Base-by-base conservation (phyloP, 208 protist species). In the Crithidia sp. region DNA sequence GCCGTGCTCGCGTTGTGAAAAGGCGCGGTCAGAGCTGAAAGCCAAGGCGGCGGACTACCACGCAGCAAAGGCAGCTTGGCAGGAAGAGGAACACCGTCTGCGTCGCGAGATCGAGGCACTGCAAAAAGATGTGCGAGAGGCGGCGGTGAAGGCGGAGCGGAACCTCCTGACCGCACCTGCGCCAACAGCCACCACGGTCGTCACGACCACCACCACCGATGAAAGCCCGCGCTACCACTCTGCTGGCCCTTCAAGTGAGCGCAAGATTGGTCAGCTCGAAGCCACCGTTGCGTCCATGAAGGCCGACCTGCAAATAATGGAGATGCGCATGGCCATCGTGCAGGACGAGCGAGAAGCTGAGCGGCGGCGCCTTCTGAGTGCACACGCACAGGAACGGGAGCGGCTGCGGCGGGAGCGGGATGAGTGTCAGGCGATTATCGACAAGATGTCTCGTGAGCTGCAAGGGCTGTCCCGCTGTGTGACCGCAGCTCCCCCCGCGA, bases 381-480 rank as follows among this genome's bases (percentile, higher is more conserved):
- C 75, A 19, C 82, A 81, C 72, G 83, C 81, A 17, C 74, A 76
- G 28, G 88, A 93, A 57, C 64, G 79, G 19, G 60, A 68, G 55
- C 81, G 79, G 6, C 75, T 84, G 58, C 72, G 71, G 4, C 40
- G 66, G 9, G 88, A 93, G 67, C 62, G 80, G 8, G 77, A 91
- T n/a, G 81, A 91, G 71, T 91, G 83, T 61, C 83, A 85, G 59
- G 28, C 41, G 10, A 80, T 86, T 17, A 72, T 93, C 8, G 71
- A 89, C 57, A 77, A 67, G 19, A 90, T 92, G 84, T 79, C 80
- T 10, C 78, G 61, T 40, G 87, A 89, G 64, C 55, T 92, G 17
- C 67, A 88, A 67, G 40, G 41, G 49, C 61, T 89, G 67, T 75
- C 84, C 2, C 47, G 62, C 49, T 72, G 78, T 0, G 72, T 75